Evolutionary conservation across 495 filamentous ascomycete genomes (phyloP), one percentile per base, ranked within the genome.

Genomic region (Geopyxis carbonaria): DNA sequence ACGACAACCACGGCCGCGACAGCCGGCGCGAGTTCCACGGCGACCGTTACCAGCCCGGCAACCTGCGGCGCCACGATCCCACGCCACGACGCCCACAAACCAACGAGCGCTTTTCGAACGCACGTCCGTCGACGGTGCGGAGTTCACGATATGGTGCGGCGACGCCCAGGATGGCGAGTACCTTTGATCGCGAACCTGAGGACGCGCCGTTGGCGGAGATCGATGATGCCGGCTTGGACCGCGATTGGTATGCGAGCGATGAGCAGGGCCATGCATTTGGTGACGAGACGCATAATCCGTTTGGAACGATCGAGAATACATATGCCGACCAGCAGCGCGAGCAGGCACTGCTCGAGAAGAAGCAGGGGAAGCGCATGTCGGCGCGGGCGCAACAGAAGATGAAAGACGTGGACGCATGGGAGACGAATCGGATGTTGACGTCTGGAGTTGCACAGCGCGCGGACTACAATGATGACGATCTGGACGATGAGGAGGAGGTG

Each of bases 341-440:
- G 58, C 66, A 66, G 2, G 76, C 70, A 5, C 53, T 84, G 54
- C 64, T 67, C 20, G 80, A 83, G 51, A 83, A 78, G 63, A 82
- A 84, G 60, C 65, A 71, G 18, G 70, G 66, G 18, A 79, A 71
- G 51, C 58, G 72, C 28, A 69, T 80, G 56, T 82, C 67, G 57
- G 74, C 73, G n/a, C 65, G 75, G 31, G 73, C 77, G 31, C 58
- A 76, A 11, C 81, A 89, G 56, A 86, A 78, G 58, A 82, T 92
- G 60, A 86, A 85, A 56, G 89, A 94, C 55, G 78, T 80, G 18
- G 89, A 97, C 65, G 85, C 83, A 20, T 97, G 89, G 89, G 89
- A 97, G 57, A 86, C 85, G 11, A 95, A 99, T 60, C 81, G 89
- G 25, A 94, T 99, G 91, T 73, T 95, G 30, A 91, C 84, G 0